Base-by-base conservation (phyloP, 352 stramenopile genomes). In the Thraustochytrium sp. region DNA sequence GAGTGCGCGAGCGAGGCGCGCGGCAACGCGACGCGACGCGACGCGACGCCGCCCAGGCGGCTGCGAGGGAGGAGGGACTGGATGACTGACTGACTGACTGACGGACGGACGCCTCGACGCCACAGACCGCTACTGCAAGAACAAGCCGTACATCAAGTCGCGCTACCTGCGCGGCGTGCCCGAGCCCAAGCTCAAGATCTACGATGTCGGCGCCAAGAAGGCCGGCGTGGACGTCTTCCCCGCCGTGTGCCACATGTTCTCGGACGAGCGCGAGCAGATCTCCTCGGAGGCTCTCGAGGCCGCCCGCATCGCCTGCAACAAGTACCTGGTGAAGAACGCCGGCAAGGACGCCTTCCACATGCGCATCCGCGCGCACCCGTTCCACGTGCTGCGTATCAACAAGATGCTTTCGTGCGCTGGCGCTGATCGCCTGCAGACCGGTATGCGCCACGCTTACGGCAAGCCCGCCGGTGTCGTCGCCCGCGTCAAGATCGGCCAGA, bases 111-210 rank as follows among this genome's bases (percentile, higher is more conserved):
- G 51, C 51, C 51, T 34, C 26, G 51, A 59, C n/a, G 9, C 42
- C 34, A 44, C 59, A 72, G 59, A 99, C 92, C 96, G 97, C 89
- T 99, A 99, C 94, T 88, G 98, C 91, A 99, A 99, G 95, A 99
- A 99, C 95, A 99, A 99, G 92, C 97, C 97, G 65, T 99, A 99
- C 93, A 99, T 99, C 91, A 99, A 99, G 93, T 99, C 94, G 75
- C 94, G 97, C 85, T 99, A 98, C 92, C 99, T 96, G 89, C 96
- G 97, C 91, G 97, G 97, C 95, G 97, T 99, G 76, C 97, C 96
- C 9, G 93, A 97, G 88, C 92, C 93, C 54, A 97, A 97, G 92
- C 99, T 99, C 89, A 92, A 95, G 82, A 99, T 99, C 90, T 99
- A 98, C 90, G 97, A 99, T 89, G 94, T 98, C 49, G 97, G 97